Base-by-base conservation (phyloP, 192 early-diverging fungal genomes). In the Backusella australiensis region DNA sequence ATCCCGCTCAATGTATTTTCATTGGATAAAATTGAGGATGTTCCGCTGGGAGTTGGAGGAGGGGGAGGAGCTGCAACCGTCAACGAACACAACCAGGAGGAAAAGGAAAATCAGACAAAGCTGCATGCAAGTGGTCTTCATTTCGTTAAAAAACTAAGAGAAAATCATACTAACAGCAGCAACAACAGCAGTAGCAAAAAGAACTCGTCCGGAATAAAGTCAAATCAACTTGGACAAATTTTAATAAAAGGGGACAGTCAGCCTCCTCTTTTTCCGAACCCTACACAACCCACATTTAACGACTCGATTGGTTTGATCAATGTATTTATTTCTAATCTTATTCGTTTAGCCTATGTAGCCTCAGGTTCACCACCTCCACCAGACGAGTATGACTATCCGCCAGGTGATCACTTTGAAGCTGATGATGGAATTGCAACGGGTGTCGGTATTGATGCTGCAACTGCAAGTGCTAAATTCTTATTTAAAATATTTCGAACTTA, bases 401-500 rank as follows among this genome's bases (percentile, higher is more conserved):
- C 80, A 9, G 85, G 82, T 32, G 82, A 83, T 1, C 79, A 83
- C 74, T 75, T 79, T 63, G 79, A 85, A 26, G 63, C 71, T 2
- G 86, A 90, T 69, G 86, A 90, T 73, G 89, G 86, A 1, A 87
- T 89, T 71, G 89, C 90, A 14, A 85, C 84, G 11, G 89, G 87
- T 6, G 85, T 91, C 32, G 84, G 87, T 14, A 89, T 90, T 75
- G 87, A 89, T 78, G 84, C 86, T 21, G 88, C 88, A 41, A 79
- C 85, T 38, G 84, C 84, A 2, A 82, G 89, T 32, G 85, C 91
- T 15, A 82, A 85, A 42, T 90, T 91, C 75, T 87, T 94, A 82
- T 96, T 92, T 87, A 81, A 90, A 32, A 82, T 93, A 23, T 87
- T 95, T 75, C 86, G 86, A 56, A 86, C 86, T 29, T 78, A 85